A percentile compares a stretch with the other conserved stretches of the same genome.
Conservation (phyloP, 2,329 filamentous ascomycete species). For the Triangularia verruculosa region DNA sequence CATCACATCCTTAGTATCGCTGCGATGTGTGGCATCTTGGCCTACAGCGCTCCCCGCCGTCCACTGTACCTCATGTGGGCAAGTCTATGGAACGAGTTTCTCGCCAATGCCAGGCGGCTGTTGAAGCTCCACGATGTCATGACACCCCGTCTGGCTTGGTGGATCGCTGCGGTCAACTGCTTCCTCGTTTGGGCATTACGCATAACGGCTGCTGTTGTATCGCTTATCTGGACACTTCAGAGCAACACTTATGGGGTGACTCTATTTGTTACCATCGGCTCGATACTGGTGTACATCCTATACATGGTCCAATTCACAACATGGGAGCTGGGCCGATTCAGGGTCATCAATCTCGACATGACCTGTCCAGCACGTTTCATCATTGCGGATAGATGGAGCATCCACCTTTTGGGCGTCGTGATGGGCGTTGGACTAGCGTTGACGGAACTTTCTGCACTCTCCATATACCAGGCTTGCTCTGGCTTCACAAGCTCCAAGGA, state of each 20-base stretch:
- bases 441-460: conserved; percentile 15
- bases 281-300: conserved; percentile 14
- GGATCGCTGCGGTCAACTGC: conserved; percentile 13
- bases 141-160: conserved; percentile 11
- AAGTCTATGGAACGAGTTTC: conserved; percentile 22
- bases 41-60: conserved; percentile 21
- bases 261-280: conserved; percentile 11
- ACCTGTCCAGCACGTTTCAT: conserved; percentile 7
- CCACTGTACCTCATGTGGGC: conserved; percentile 24
- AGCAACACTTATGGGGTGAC: conserved; percentile 8
- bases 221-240: conserved; percentile 17
- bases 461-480: conserved; percentile 11
- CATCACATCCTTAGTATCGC: conserved; percentile 25
- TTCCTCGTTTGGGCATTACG: conserved; percentile 14
- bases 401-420: conserved; percentile 15
- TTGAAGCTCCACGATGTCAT: conserved; percentile 19
- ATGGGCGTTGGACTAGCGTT: conserved; percentile 15
- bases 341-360: conserved; percentile 9
- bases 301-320: conserved; percentile 19
- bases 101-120: conserved; percentile 17
- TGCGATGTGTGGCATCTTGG: conserved; percentile 18
- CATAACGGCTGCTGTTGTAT: conserved; percentile 16
- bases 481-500: conserved; percentile 7
- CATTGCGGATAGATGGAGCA: conserved; percentile 16
- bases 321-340: conserved; percentile 9